A percentile compares a stretch with the other conserved stretches of the same genome.
phyloP scores from a whole-genome alignment of 2,329 filamentous ascomycete genomes.

The Cercospora zeina region DNA sequence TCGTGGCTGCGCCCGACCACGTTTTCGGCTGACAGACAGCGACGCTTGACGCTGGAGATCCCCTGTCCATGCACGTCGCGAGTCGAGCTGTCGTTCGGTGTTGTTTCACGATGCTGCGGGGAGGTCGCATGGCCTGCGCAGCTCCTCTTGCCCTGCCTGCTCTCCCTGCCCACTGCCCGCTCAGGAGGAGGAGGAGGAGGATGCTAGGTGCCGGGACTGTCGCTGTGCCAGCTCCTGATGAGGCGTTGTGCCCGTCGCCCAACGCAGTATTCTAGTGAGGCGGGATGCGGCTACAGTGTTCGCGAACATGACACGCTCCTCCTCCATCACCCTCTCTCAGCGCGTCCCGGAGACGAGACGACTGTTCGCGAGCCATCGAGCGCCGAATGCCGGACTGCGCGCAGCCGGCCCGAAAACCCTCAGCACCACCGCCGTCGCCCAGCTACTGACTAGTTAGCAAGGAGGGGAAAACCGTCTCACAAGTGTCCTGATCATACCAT shows the following conservation, averaged over 20 bases:
- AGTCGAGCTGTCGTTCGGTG: not conserved
- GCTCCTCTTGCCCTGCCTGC: too few species aligned
- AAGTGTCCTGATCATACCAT: not conserved
- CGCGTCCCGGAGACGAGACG: too few species aligned
- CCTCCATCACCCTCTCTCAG: not conserved
- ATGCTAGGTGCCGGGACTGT: too few species aligned
- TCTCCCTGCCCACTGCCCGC: too few species aligned
- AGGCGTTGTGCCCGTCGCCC: conserved; percentile 2
- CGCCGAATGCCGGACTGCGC: not conserved
- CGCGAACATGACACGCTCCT: not conserved
- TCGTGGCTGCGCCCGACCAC: conserved; percentile 1
- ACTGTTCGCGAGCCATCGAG: not conserved
- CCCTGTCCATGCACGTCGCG: not conserved
- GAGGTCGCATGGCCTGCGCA: not conserved
- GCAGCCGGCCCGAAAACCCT: not conserved
- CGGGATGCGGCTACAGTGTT: not conserved
- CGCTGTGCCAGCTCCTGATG: not conserved
- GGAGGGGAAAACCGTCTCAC: not conserved
- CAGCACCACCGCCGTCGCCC: not conserved
- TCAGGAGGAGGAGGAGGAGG: not conserved
- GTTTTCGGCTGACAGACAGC: not conserved
- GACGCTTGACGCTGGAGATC: not conserved
- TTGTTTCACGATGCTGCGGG: too few species aligned
- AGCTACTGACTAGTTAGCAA: not conserved
- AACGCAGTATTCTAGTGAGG: not conserved